Base-by-base conservation (phyloP, 805 yeast genomes). In the Candida chauliodis region DNA sequence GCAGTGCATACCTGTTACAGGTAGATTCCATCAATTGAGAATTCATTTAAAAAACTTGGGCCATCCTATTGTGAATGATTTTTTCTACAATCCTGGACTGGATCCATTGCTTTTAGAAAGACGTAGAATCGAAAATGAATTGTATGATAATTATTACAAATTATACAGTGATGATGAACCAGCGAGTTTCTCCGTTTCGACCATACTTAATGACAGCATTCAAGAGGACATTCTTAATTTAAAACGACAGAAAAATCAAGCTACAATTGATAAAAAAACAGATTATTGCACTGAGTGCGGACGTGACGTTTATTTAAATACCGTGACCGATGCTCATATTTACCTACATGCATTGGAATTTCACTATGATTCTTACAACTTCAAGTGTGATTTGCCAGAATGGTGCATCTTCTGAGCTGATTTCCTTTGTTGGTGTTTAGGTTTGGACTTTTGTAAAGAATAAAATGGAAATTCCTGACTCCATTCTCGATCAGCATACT, bases 51-150 rank as follows among this genome's bases (percentile, higher is more conserved):
- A 78, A 16, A 69, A 74, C 44, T 34, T 76, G 43, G 97, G 97
- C 0, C 75, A 69, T 53, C 96, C 98, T 0, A 91, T 91, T 32
- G 88, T 85, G 3, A 90, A 91, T 55, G 99, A 91, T 58, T 55
- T 52, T 19, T 48, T 57, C 9, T 69, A 69, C 43, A 55, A 59
- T 36, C 53, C 56, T 2, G 40, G 37, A 18, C 19, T 26, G 3
- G 29, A 31, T 5, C 17, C 38, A 9, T 28, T 39, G 13, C 46
- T 40, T 26, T 38, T 37, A 3, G n/a, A 48, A 6, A 55, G 47
- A 23, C 53, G 52, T 28, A 37, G 42, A 1, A 34, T 59, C 2
- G 69, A 62, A 37, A 27, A 38, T 17, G 44, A 48, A 13, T 23
- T 62, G 9, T 63, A 63, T 40, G 19, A 37, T 3, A 45, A 48